Conservation (phyloP, 441 rosid species). For the Daphne laureola region DNA sequence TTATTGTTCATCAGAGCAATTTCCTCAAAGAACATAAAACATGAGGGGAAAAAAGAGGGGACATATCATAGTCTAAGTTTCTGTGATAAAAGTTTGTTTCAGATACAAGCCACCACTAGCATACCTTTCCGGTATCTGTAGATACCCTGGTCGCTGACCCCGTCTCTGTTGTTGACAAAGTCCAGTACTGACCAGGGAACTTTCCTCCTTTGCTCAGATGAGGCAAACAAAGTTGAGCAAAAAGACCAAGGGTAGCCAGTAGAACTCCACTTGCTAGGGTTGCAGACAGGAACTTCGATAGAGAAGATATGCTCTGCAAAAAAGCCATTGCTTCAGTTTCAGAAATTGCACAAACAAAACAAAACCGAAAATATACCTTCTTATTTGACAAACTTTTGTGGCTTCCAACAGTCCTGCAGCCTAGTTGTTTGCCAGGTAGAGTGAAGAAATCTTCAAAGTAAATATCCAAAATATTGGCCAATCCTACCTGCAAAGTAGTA, state of each 20-base stretch:
- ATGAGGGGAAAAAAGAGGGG: too few relatives aligned
- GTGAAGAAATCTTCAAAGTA: constrained; percentile 75
- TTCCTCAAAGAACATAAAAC: too few relatives aligned
- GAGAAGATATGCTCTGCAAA: constrained; percentile 51
- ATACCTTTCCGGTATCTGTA: constrained; percentile 47
- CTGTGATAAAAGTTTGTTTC: too few relatives aligned
- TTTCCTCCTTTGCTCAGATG: constrained; percentile 29
- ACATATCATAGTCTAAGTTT: too few relatives aligned
- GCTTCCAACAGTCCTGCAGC: constrained; percentile 31
- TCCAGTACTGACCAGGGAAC: constrained; percentile 21
- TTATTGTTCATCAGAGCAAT: too few relatives aligned
- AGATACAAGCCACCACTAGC: not conserved
- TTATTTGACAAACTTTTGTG: constrained; percentile 36
- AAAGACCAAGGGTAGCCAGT: constrained; percentile 35
- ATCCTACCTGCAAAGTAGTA: constrained; percentile 46
- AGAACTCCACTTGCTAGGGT: constrained; percentile 63
- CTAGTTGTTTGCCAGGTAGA: constrained; percentile 61
- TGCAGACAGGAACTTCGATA: constrained; percentile 43
- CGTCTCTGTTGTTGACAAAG: constrained; percentile 32
- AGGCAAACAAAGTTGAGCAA: constrained; percentile 38
- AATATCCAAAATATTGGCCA: constrained; percentile 75
- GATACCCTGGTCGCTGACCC: constrained; percentile 28
- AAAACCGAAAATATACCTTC: constrained; percentile 40
- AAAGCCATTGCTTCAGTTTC: constrained; percentile 10
- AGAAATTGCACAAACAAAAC: not conserved